Percentiles rank a stretch among this genome's conserved stretches.
Evolutionary conservation across 345 rosid species (phyloP).

Genomic region (Gossypium stocksii): DNA sequence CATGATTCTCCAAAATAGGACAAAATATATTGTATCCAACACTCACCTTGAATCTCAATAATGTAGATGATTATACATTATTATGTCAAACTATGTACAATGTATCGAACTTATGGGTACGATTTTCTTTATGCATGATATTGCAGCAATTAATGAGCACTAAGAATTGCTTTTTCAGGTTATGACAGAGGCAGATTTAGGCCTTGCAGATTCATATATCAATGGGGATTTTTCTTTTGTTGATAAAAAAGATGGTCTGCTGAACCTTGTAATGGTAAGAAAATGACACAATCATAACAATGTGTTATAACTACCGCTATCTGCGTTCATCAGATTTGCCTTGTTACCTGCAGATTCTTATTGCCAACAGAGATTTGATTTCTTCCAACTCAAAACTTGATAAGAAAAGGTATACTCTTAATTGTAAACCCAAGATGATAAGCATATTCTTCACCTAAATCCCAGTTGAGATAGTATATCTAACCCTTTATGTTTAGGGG

Average conservation of each 20-base stretch:
- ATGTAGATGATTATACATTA: too few relatives aligned
- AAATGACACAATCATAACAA: background rate
- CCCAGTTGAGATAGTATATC: background rate
- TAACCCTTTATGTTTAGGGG: slow-evolving; percentile 43
- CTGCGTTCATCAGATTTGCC: background rate
- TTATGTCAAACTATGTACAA: too few relatives aligned
- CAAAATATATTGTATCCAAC: too few relatives aligned
- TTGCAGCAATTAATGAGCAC: background rate
- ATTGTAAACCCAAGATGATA: background rate
- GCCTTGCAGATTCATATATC: slow-evolving; percentile 82
- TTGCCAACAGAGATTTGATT: slow-evolving; percentile 16
- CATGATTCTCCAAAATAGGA: too few relatives aligned
- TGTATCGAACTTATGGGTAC: background rate
- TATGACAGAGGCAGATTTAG: slow-evolving; percentile 90
- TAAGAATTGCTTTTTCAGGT: slow-evolving; percentile 33
- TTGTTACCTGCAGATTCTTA: slow-evolving; percentile 16
- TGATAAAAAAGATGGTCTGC: slow-evolving; percentile 69
- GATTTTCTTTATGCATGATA: background rate
- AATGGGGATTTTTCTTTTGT: slow-evolving; percentile 79
- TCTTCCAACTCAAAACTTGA: slow-evolving; percentile 35
- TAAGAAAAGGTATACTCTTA: slow-evolving; percentile 52
- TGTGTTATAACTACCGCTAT: background rate
- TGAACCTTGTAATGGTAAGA: slow-evolving; percentile 65
- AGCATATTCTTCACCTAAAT: background rate
- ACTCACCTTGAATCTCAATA: too few relatives aligned